phyloP scores from a whole-genome alignment of 108 stramenopile genomes.

The Discostella stelligeroides region DNA sequence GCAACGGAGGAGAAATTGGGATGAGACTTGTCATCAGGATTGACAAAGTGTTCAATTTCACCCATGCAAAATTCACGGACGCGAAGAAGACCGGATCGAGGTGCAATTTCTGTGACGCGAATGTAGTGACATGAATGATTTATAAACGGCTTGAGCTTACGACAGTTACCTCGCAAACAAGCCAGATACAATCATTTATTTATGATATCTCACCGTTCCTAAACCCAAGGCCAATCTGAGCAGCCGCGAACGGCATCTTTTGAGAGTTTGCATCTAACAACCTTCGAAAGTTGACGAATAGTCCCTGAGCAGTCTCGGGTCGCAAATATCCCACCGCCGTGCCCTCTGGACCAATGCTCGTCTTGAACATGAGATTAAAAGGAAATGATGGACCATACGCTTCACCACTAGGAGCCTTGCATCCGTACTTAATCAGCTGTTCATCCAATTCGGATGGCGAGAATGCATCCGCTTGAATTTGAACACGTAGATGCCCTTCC shows the following conservation, averaged over 20 bases:
- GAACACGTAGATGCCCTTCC: conserved; percentile 90
- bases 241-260: conserved; percentile 99
- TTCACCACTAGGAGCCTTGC: conserved; percentile 88
- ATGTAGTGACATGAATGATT: conserved; percentile 12
- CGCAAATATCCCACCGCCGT: conserved; percentile 96
- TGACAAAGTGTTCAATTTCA: conserved; percentile 99
- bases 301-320: conserved; percentile 98
- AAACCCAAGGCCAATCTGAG: conserved; percentile 98
- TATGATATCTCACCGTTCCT: conserved; percentile 88
- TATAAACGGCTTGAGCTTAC: neutral
- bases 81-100: conserved; percentile 95
- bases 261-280: conserved; percentile 96
- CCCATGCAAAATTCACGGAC: conserved; percentile 99
- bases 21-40: conserved; percentile 97
- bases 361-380: conserved; percentile 99
- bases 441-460: conserved; percentile 93
- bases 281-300: conserved; percentile 99
- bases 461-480: conserved; percentile 98
- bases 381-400: conserved; percentile 93
- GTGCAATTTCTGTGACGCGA: conserved; percentile 90
- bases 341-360: conserved; percentile 99
- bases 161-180: too few species aligned
- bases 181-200: neutral
- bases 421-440: conserved; percentile 84
- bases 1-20: conserved; percentile 90